These are phyloP conservation scores for Phialocephala subalpina DNA, from an alignment of 2,329 filamentous ascomycete genomes.

Conservation along the genomic window DNA sequence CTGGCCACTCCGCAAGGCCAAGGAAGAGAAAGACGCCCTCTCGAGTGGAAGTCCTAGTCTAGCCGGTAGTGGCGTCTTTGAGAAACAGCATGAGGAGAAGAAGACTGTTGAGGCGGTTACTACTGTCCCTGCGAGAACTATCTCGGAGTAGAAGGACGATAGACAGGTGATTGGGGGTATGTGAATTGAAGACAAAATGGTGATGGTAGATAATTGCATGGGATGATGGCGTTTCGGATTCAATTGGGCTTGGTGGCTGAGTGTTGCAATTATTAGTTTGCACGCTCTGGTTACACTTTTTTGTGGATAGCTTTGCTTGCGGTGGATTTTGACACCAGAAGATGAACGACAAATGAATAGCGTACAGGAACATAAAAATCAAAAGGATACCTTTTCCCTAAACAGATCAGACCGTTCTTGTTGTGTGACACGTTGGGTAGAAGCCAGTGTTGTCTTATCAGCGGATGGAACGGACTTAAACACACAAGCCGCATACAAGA, in stretches of 20 bases:
- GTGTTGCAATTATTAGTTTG: background rate
- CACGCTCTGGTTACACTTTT: background rate
- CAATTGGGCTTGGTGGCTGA: background rate
- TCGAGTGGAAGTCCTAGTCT: background rate
- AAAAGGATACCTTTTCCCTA: background rate
- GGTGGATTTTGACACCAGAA: background rate
- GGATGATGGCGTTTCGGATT: background rate
- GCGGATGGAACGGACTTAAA: no score
- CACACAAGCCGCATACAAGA: no score
- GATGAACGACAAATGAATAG: background rate
- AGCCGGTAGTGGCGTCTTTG: background rate
- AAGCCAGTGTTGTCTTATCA: no score
- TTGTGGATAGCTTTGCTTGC: conserved; percentile 8
- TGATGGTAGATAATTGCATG: background rate
- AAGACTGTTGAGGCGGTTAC: conserved; percentile 14
- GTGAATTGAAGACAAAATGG: background rate
- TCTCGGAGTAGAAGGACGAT: conserved; percentile 18
- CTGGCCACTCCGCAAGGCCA: conserved; percentile 47
- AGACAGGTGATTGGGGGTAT: background rate
- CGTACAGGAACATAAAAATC: background rate
- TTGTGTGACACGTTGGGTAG: no score
- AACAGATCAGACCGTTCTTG: background rate
- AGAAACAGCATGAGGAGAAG: conserved; percentile 6
- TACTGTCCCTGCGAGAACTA: conserved; percentile 18
- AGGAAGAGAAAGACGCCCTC: background rate